A percentile compares a stretch with the other conserved stretches of the same genome.
These are phyloP conservation scores for Sclerotinia trifoliorum DNA, from an alignment of 2,329 filamentous ascomycete genomes.

Conservation along the genomic window DNA sequence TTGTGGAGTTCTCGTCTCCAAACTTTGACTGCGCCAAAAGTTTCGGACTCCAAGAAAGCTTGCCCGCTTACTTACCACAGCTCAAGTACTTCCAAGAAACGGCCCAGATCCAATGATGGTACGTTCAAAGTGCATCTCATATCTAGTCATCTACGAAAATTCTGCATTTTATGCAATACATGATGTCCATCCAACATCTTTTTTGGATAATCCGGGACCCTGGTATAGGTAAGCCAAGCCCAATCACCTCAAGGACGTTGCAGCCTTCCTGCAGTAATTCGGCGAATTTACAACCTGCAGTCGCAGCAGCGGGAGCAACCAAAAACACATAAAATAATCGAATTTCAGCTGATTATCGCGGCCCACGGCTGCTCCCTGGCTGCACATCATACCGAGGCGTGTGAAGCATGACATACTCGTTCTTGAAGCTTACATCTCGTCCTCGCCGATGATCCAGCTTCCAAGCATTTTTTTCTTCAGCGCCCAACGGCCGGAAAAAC, in stretches of 20 bases:
- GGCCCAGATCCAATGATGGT: neutral
- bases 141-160: slow-evolving; percentile 2
- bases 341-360: slow-evolving; percentile 7
- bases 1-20: slow-evolving; percentile 19
- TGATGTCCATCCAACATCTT: neutral
- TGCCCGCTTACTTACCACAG: slow-evolving; percentile 8
- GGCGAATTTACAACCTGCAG: slow-evolving; percentile 14
- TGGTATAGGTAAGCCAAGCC: slow-evolving; percentile 17
- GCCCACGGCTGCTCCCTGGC: slow-evolving; percentile 3
- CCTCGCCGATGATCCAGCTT: slow-evolving; percentile 18
- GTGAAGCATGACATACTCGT: slow-evolving; percentile 16
- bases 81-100: slow-evolving; percentile 10
- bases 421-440: slow-evolving; percentile 18
- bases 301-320: neutral
- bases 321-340: slow-evolving; percentile 1
- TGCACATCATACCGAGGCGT: slow-evolving; percentile 19
- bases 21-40: slow-evolving; percentile 15
- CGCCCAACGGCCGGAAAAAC: slow-evolving; percentile 19
- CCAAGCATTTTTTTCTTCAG: neutral
- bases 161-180: slow-evolving; percentile 13
- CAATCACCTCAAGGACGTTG: neutral
- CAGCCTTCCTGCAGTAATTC: slow-evolving; percentile 12
- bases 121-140: slow-evolving; percentile 8
- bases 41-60: slow-evolving; percentile 12
- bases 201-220: slow-evolving; percentile 7